Conservation (phyloP, 805 yeast genomes). For the Ogataea wickerhamii region DNA sequence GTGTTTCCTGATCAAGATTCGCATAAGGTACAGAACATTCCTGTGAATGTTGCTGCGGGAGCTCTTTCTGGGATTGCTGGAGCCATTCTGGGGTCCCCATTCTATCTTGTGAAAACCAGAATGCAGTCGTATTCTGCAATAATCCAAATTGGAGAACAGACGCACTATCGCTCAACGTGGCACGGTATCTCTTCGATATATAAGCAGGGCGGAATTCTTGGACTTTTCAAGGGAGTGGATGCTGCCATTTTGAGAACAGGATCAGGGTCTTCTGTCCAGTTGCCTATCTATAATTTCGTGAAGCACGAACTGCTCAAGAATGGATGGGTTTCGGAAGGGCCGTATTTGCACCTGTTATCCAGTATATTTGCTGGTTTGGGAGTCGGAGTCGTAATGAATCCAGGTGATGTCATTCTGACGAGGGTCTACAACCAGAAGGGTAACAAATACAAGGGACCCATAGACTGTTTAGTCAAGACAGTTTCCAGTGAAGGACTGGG, state of each 20-base stretch:
- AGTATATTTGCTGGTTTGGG: conserved; percentile 83
- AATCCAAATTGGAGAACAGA: conserved; percentile 83
- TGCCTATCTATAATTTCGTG: conserved; percentile 82
- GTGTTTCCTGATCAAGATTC: conserved; percentile 51
- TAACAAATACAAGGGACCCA: conserved; percentile 75
- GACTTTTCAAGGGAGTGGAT: conserved; percentile 86
- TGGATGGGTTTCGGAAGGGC: conserved; percentile 55
- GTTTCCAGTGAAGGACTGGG: conserved; percentile 75
- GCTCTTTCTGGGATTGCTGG: conserved; percentile 85
- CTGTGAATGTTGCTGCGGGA: conserved; percentile 75
- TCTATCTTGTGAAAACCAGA: conserved; percentile 89
- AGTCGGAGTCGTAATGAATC: conserved; percentile 94
- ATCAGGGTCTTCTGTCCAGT: conserved; percentile 91
- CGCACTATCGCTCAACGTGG: conserved; percentile 68
- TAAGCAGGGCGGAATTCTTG: conserved; percentile 66
- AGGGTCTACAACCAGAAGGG: conserved; percentile 95
- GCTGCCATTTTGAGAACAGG: conserved; percentile 95
- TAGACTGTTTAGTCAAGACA: conserved; percentile 87
- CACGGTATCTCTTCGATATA: conserved; percentile 67
- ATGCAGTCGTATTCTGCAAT: conserved; percentile 84
- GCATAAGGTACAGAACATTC: conserved; percentile 44
- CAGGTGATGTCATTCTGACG: conserved; percentile 94
- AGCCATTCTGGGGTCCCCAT: conserved; percentile 85
- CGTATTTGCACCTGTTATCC: conserved; percentile 67
- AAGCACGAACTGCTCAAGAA: conserved; percentile 58